Percentiles rank a stretch among this genome's conserved stretches.
phyloP scores from a whole-genome alignment of 805 yeast genomes.

The Pichia thaimueangensis region DNA sequence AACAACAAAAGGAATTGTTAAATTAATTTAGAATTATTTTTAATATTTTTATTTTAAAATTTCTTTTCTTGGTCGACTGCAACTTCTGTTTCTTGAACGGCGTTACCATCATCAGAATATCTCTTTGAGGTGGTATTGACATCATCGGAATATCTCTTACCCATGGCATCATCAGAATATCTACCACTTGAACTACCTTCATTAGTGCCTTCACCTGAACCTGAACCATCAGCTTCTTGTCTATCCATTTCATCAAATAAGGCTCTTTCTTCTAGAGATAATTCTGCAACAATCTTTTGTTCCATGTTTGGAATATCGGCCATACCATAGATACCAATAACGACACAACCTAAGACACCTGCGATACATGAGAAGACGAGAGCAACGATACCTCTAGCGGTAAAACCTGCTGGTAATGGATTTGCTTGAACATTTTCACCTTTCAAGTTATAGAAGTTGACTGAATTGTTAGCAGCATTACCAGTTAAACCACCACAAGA shows the following conservation, averaged over 20 bases:
- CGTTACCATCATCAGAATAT: conserved; percentile 7
- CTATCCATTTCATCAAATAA: conserved; percentile 19
- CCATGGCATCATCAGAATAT: conserved; percentile 13
- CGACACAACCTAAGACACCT: conserved; percentile 73
- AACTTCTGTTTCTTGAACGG: conserved; percentile 4
- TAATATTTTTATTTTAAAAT: neutral
- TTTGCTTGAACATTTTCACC: conserved; percentile 69
- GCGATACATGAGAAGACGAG: conserved; percentile 83
- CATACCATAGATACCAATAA: conserved; percentile 79
- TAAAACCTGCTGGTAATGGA: conserved; percentile 79
- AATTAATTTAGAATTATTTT: no score
- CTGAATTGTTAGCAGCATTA: conserved; percentile 84
- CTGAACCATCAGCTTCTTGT: neutral
- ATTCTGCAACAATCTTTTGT: conserved; percentile 50
- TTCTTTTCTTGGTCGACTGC: conserved; percentile 4
- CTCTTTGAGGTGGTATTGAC: conserved; percentile 6
- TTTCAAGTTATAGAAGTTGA: conserved; percentile 55
- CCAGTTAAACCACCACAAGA: conserved; percentile 49
- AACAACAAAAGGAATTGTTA: neutral
- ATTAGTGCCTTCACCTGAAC: neutral
- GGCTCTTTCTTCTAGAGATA: conserved; percentile 41
- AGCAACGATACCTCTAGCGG: conserved; percentile 92
- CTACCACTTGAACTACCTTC: conserved; percentile 12
- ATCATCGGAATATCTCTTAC: conserved; percentile 11
- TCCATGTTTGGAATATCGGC: conserved; percentile 72